Evolutionary conservation across 179 eudicot species (phyloP).

Genomic region (Vitellaria paradoxa): DNA sequence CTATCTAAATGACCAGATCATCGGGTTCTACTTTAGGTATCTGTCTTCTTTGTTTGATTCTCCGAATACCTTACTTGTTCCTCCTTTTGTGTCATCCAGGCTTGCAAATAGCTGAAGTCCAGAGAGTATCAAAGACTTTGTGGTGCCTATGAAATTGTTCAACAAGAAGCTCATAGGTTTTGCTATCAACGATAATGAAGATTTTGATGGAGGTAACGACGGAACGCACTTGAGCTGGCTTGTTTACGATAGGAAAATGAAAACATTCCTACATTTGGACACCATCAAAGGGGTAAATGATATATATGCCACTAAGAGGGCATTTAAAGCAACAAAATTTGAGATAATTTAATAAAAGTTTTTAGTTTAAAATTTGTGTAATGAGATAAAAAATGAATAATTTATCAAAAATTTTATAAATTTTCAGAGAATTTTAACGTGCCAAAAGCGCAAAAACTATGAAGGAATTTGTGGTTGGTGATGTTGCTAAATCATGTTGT

Average conservation of each 20-base stretch:
- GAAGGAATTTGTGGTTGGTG: not conserved
- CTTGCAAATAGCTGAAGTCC: not conserved
- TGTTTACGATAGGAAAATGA: not conserved
- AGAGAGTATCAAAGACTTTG: not conserved
- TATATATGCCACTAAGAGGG: not conserved
- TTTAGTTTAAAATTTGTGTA: no score
- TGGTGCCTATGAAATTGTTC: not conserved
- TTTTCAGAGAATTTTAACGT: no score
- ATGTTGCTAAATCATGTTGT: no score
- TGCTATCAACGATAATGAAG: not conserved
- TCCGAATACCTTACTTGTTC: not conserved
- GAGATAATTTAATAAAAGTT: no score
- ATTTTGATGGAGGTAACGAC: not conserved
- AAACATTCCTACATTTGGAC: not conserved
- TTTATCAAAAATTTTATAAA: no score
- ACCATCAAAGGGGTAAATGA: not conserved
- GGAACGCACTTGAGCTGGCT: not conserved
- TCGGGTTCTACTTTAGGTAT: slow-evolving; percentile 1
- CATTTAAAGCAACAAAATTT: no score
- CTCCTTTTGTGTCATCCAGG: not conserved
- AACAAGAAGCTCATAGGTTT: not conserved
- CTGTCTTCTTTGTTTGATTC: not conserved
- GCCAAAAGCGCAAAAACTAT: not conserved
- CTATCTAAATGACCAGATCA: not conserved
- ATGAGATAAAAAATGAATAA: no score